Evolutionary conservation across 108 stramenopile genomes (phyloP), one percentile per base, ranked within the genome.

Genomic region (Skeletonema costatum): DNA sequence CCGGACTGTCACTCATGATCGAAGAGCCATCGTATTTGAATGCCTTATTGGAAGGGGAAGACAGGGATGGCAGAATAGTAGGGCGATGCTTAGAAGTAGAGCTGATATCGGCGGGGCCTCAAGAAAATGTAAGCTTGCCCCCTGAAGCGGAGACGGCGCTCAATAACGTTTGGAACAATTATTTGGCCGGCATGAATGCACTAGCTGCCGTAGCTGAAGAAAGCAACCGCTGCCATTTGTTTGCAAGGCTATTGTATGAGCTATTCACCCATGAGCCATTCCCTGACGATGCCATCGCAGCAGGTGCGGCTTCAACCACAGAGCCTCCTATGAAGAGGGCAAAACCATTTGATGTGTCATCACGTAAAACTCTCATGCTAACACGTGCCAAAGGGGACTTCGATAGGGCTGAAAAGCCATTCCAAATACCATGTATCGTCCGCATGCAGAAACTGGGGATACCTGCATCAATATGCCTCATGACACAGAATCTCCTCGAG

Each of bases 211-310:
- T 41, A 41, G 39, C 39, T 8, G 56, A 67, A 19, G 19, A 30
- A 25, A 56, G 53, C 41, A 29, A 46, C 8, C 65, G 53, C 4
- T 79, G 71, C 66, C 71, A 62, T 73, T 41, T 63, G 41, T 39
- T 79, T 9, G 78, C 71, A 32, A 41, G 67, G 17, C 59, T 73
- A 2, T 39, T 79, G 21, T n/a, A 73, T 72, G 39, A 59, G 32
- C 31, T 79, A 17, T 79, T 79, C 44, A 72, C 71, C 38, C 13
- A 65, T 51, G 39, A 63, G 14, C 46, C 60, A 21, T 59, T 61
- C 10, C 58, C 58, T 4, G 53, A 66, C 8, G 44, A 50, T 50
- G 48, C 48, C 17, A 14, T 50, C 48, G 48, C 48, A 17, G 16
- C 17, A 0, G 5, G n/a, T 50, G 48, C 3, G 17, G 48, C 48